Base-by-base conservation (phyloP, 1,284 basidiomycete species). In the Cutaneotrichosporon arboriforme region DNA sequence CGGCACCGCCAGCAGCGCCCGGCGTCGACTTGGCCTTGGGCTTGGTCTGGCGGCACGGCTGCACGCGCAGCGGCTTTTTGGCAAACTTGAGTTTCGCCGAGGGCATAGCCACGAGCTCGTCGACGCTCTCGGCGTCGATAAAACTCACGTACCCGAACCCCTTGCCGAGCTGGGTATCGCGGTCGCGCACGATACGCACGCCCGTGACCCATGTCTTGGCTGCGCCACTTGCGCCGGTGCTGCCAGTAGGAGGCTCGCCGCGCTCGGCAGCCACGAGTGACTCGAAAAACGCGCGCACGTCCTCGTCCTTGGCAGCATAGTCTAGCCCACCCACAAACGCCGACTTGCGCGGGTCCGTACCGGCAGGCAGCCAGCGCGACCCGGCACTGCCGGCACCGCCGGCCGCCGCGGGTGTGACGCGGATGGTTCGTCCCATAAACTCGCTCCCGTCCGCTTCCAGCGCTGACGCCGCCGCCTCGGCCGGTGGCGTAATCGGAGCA, bases 111-210 rank as follows among this genome's bases (percentile, higher is more conserved):
- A 96, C 78, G 36, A 94, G 75, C 74, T 94, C 90, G 69, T 96
- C 92, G 1, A 92, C 88, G 65, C 88, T 90, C 70, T 85, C 84
- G 3, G 84, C 84, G 65, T 93, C 88, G 49, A 78, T 70, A 62
- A 97, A 91, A 63, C 90, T 85, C 9, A 97, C 85, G 70, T 97
- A 97, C 10, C 87, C 93, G 69, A 98, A 94, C 1, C 94, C 94
- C 76, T 97, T 97, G n/a, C 94, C 94, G 34, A 97, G 81, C 63
- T 93, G 92, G 1, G 91, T 96, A 52, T 90, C 90, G 63, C 84
- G 84, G 74, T 98, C 94, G 42, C 91, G 82, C 42, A 98, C 81
- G 56, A 97, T 83, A 33, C 94, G 83, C 9, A 97, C 91, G 23
- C 82, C 83, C 8, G 83, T 83, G 7, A 97, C 92, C 86, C 88